Evolutionary conservation across 305 asterid species (phyloP), one percentile per base, ranked within the genome.

Genomic region (Fraxinus nigra): DNA sequence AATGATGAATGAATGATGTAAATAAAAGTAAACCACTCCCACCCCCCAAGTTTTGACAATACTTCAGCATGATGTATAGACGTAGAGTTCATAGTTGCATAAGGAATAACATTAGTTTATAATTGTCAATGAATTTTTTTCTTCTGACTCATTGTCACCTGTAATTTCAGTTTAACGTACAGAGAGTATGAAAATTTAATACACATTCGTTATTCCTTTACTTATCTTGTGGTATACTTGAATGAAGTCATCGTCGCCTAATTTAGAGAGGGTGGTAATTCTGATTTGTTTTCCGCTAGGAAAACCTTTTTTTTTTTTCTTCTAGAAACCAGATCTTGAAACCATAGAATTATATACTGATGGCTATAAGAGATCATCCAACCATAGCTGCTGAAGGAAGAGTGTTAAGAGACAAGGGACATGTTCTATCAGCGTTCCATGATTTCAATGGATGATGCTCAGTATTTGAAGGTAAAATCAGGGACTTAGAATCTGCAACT

Each of bases 1-100:
- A 76, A 61, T n/a, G 80, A 86, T 76, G 76, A 77, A 78, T 82
- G 67, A 56, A 6, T 56, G 28, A 59, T 7, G 69, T 59, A 20
- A 20, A 59, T 59, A 59, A 7, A 59, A 59, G 69, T 59, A 20
- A 20, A 59, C 69, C 69, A 59, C 30, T 20, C 14, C 14, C 30
- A 59, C 14, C 14, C 7, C 13, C 69, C 69, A 59, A 59, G 69
- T 59, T 59, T 59, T 59, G 30, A 54, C 65, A 54, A 54, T 54
- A 54, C 26, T n/a, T 54, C 0, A 54, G 26, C 65, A n/a, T 54
- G 65, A 54, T 54, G 65, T 54, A n/a, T 6, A 54, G 26, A 9
- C 2, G 24, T 16, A 51, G 63, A 5, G 63, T n/a, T 54, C 63
- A n/a, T 18, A 54, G 65, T 54, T 5, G 65, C 65, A 18, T 0